Evolutionary conservation across 768 basidiomycete genomes (phyloP).

Genomic region (Lentinula guzmanii): DNA sequence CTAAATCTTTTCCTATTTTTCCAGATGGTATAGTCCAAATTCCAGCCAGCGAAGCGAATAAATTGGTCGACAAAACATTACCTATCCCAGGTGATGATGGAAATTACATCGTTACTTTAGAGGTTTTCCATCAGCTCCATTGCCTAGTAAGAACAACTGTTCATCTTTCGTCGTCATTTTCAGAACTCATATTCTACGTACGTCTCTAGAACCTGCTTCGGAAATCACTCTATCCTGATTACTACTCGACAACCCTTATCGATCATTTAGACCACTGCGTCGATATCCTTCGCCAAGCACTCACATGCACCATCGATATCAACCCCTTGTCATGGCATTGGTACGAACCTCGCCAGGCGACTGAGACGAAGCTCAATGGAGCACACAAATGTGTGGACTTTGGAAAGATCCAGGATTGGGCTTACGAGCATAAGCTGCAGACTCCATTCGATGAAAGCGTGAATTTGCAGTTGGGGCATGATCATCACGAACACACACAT

Average conservation of each 20-base stretch:
- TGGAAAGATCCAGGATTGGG: constrained; percentile 22
- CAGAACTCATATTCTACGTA: not conserved
- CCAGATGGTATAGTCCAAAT: not conserved
- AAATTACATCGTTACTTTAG: constrained; percentile 17
- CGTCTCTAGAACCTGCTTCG: constrained; percentile 13
- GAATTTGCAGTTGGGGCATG: not conserved
- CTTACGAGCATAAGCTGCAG: constrained; percentile 7
- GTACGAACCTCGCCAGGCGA: constrained; percentile 14
- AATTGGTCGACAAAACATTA: not conserved
- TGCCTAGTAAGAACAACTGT: constrained; percentile 17
- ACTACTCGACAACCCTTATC: constrained; percentile 7
- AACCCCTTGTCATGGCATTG: constrained; percentile 21
- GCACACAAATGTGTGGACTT: constrained; percentile 22
- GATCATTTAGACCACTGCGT: constrained; percentile 16
- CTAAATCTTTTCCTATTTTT: not conserved
- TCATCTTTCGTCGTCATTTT: not conserved
- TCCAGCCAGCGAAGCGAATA: not conserved
- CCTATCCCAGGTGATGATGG: constrained; percentile 18
- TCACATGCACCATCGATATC: constrained; percentile 13
- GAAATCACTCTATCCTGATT: constrained; percentile 14
- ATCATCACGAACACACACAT: not conserved
- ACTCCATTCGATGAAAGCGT: not conserved
- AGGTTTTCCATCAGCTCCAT: constrained; percentile 24
- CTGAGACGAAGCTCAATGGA: constrained; percentile 14
- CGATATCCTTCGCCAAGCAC: constrained; percentile 17